Base-by-base conservation (phyloP, 108 stramenopile species). In the Skeletonema tropicum region DNA sequence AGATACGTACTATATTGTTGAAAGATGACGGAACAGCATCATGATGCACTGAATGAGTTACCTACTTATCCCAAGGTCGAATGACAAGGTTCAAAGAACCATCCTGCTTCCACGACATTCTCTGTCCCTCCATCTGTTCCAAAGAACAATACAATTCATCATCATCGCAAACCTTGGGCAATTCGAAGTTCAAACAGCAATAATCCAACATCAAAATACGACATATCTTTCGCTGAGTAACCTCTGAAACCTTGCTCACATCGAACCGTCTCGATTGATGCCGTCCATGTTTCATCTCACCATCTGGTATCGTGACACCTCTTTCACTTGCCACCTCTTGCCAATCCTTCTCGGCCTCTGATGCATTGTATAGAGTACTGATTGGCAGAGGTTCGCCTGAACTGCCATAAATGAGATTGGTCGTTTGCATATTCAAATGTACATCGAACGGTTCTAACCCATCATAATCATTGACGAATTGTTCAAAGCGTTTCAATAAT, bases 401-500 rank as follows among this genome's bases (percentile, higher is more conserved):
- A 3, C 41, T 38, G 7, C 36, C 68, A 32, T 60, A 31, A 30
- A 75, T 74, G 1, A 82, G 65, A 49, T 70, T 74, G 65, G 81
- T 17, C 26, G 73, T 57, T 48, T 82, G 81, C n/a, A 75, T 70
- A 23, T 69, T 75, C 49, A 82, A 66, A 67, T 82, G 81, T 29
- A 71, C 48, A 73, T 82, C 81, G 35, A 82, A 71, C 39, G 81
- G 81, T 12, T 82, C 49, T 15, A 58, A 52, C 6, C 81, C 81
- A 63, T 71, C 74, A 45, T 82, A 82, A 64, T 82, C 81, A 9
- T 38, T 29, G 14, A 82, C 81, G 55, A 82, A 82, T 23, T 67
- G 55, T 55, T 75, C 74, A 55, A 82, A 75, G 23, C 81, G 64
- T 14, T 58, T 11, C 2, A 70, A 58, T 33, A 82, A 58, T 8